Base-by-base conservation (phyloP, 352 stramenopile genomes). In the Phytophthora macrochlamydospora region DNA sequence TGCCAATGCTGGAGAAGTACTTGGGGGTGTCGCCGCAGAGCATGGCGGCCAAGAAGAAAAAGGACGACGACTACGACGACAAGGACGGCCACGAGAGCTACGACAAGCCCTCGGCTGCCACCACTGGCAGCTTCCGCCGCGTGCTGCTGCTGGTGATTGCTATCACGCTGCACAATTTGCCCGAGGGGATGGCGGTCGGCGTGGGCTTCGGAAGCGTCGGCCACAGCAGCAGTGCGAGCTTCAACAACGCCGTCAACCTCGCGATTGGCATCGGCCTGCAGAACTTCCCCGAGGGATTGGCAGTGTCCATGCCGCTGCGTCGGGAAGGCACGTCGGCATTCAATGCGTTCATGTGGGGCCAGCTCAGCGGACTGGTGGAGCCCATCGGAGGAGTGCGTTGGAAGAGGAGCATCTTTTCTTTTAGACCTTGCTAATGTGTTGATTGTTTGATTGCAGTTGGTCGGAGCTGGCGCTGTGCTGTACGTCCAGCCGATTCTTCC, bases 111-210 rank as follows among this genome's bases (percentile, higher is more conserved):
- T 69, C 61, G 2, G 45, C 49, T 2, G 48, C 50, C 32, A 77
- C 54, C 32, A 76, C 60, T 3, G 75, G 55, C 49, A 92, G 85
- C 62, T 96, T 79, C 61, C 86, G 89, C 7, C 85, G 89, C 7
- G 84, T 97, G 6, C 42, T 96, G 33, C 64, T 97, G 43, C 67
- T 97, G 8, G 90, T 97, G 45, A 93, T 97, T 50, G 90, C 90
- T 35, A 95, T 97, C 49, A 97, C 91, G 38, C 66, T 97, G 45
- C 91, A 97, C 72, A 97, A 97, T 72, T 76, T 97, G 13, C 91
- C 91, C 0, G 91, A 97, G 62, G 91, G 89, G 30, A 93, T 97
- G 80, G 91, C 91, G 1, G 90, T 97, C 13, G 91, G 91, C 13
- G 91, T 97, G 38, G 91, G 88, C n/a, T 97, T 97, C 63, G 91